Evolutionary conservation across 768 basidiomycete species (phyloP).

Genomic region (Amanita jacksonii): DNA sequence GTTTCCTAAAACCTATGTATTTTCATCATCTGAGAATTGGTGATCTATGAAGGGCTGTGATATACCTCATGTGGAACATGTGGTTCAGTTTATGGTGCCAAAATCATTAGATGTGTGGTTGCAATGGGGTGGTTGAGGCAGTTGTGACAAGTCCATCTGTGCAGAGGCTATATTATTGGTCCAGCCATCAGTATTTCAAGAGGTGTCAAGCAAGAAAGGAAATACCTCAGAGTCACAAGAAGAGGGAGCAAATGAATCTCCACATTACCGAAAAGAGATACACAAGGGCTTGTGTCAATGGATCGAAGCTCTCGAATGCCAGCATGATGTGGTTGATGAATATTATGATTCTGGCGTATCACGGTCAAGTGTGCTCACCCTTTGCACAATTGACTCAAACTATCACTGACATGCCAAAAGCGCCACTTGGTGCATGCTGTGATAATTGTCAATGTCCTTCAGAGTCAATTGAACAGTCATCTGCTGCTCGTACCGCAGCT

Average conservation of each 20-base stretch:
- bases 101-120: slow-evolving; percentile 15
- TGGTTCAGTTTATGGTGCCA: slow-evolving; percentile 20
- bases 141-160: slow-evolving; percentile 4
- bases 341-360: slow-evolving; percentile 18
- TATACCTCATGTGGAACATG: slow-evolving; percentile 19
- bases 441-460: too few relatives aligned
- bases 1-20: background rate
- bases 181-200: slow-evolving; percentile 11
- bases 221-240: background rate
- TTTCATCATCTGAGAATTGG: background rate
- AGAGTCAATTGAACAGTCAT: too few relatives aligned
- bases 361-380: slow-evolving; percentile 9
- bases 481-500: too few relatives aligned
- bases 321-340: slow-evolving; percentile 14
- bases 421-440: too few relatives aligned
- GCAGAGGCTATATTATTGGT: slow-evolving; percentile 11
- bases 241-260: background rate
- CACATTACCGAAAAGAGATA: slow-evolving; percentile 11
- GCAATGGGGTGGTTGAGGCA: slow-evolving; percentile 16
- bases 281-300: slow-evolving; percentile 16
- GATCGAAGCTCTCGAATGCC: slow-evolving; percentile 16
- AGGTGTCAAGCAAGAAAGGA: slow-evolving; percentile 3
- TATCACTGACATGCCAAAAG: too few relatives aligned
- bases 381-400: too few relatives aligned
- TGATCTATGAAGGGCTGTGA: slow-evolving; percentile 15